Base-by-base conservation (phyloP, 2,329 filamentous ascomycete genomes). In the Calcarisporium arbuscula region DNA sequence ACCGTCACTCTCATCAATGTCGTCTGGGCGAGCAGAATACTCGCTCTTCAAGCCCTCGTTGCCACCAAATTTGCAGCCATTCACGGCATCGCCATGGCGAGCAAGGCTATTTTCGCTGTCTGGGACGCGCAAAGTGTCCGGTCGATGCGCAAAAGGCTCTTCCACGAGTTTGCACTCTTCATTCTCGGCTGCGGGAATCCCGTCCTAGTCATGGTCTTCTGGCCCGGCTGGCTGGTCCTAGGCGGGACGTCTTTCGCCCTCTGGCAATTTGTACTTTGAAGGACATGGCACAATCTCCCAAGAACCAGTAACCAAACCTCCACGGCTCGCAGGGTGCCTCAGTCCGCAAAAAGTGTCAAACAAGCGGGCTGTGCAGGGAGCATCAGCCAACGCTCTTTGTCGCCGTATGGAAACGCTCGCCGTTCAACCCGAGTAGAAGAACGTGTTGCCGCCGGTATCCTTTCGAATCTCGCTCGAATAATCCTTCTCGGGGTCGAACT, bases 401-500 rank as follows among this genome's bases (percentile, higher is more conserved):
- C n/a, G n/a, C n/a, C n/a, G n/a, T n/a, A n/a, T n/a, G n/a, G n/a
- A n/a, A 22, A 18, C 12, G 7, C 16, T 11, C 5, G 22, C 22
- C 30, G 34, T 25, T 60, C 56, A 63, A 28, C 54, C 53, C 19
- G 75, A 72, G 56, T 88, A 90, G 69, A 98, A 98, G 59, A 95
- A 95, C 0, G 85, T 79, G 60, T 98, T 98, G 10, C 92, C 92
- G 36, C 87, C 81, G 10, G 75, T 74, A 62, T 98, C 92, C 51
- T 87, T 84, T 49, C 85, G 76, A 25, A 89, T 75, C 47, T 85
- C 78, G 44, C 69, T 73, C 52, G 77, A 74, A 63, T 94, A 94
- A 50, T 95, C 85, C 59, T 84, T 85, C 41, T 86, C 85, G 1
- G 88, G 83, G 46, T 95, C 89, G 57, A 94, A 98, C 43, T 94